Evolutionary conservation across 1,284 basidiomycete genomes (phyloP).

Genomic region (Phellinidium pouzarii): DNA sequence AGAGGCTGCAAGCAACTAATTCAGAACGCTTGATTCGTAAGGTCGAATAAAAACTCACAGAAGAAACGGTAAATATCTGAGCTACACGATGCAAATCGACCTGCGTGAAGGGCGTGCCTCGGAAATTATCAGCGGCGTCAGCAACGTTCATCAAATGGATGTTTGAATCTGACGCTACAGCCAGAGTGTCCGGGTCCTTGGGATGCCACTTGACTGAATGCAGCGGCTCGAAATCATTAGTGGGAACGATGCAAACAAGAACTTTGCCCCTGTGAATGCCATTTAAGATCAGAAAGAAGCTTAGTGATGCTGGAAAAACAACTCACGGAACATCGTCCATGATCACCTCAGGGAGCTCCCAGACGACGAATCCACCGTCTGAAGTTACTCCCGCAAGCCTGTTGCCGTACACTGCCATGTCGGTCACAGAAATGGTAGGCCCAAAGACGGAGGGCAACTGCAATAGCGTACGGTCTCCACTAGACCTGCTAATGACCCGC

Average conservation of each 20-base stretch:
- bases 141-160: conserved; percentile 67
- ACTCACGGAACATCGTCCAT: conserved; percentile 78
- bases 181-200: conserved; percentile 65
- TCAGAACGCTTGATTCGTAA: neutral
- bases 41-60: conserved; percentile 42
- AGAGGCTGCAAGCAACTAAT: conserved; percentile 43
- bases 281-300: conserved; percentile 11
- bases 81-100: conserved; percentile 58
- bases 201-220: conserved; percentile 81
- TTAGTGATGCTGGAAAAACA: conserved; percentile 5
- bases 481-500: conserved; percentile 76
- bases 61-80: conserved; percentile 57
- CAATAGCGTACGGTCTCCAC: conserved; percentile 75
- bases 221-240: conserved; percentile 51
- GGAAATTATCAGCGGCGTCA: conserved; percentile 48
- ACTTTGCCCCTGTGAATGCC: conserved; percentile 47
- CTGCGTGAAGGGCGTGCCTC: conserved; percentile 57
- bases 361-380: conserved; percentile 79
- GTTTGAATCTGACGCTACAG: conserved; percentile 66
- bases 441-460: conserved; percentile 65
- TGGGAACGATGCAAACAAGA: conserved; percentile 61
- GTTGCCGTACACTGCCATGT: conserved; percentile 80
- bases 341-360: conserved; percentile 74
- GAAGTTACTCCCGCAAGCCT: conserved; percentile 76
- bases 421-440: conserved; percentile 55